Conservation (phyloP, 371 early-diverging fungal species). For the Funneliformis caledonium region DNA sequence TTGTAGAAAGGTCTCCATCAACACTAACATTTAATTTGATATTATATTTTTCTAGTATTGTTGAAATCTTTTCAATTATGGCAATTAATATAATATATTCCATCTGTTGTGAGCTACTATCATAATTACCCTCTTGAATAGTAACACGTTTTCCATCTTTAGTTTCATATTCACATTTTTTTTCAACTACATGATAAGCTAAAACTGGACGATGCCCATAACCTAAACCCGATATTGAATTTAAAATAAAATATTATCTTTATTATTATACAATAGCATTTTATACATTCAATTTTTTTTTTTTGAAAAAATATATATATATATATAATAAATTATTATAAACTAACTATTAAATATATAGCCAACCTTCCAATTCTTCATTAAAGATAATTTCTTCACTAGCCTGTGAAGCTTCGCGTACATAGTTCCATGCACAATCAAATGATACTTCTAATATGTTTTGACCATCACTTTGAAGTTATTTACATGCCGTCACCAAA, state of each 20-base stretch:
- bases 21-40: neutral
- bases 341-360: neutral
- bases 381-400: slow-evolving; percentile 12
- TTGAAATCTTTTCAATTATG: neutral
- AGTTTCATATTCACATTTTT: too few relatives aligned
- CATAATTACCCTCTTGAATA: slow-evolving; percentile 8
- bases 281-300: too few relatives aligned
- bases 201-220: too few relatives aligned
- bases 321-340: too few relatives aligned
- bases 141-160: neutral
- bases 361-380: neutral
- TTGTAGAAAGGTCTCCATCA: neutral
- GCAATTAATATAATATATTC: neutral
- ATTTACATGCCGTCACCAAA: neutral
- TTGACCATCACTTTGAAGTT: neutral
- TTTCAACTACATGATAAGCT: too few relatives aligned
- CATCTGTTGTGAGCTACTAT: neutral
- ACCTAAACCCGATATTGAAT: too few relatives aligned
- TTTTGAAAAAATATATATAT: too few relatives aligned
- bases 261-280: too few relatives aligned
- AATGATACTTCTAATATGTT: neutral
- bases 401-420: neutral
- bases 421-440: neutral
- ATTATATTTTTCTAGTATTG: neutral
- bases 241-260: too few relatives aligned